phyloP scores from a whole-genome alignment of 2,329 filamentous ascomycete species.

The Graphilbum sp. region DNA sequence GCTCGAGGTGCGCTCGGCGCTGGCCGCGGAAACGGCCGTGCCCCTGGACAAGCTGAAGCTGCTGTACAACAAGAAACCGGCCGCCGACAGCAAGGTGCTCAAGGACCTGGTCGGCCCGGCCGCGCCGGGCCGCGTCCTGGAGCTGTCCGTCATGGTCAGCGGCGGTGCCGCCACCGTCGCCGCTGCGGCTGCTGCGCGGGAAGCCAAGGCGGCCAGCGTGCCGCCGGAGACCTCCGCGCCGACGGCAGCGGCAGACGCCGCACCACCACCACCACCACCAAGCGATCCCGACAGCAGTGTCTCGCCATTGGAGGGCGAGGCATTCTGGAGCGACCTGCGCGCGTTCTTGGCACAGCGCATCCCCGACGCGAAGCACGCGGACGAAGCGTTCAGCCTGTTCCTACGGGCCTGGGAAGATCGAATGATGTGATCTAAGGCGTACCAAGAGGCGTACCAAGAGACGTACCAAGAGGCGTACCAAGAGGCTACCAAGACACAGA shows the following conservation, averaged over 20 bases:
- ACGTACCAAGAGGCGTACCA: no score
- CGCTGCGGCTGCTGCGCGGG: conserved; percentile 18
- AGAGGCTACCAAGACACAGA: no score
- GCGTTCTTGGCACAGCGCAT: conserved; percentile 67
- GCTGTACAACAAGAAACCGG: conserved; percentile 74
- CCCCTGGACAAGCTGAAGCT: conserved; percentile 71
- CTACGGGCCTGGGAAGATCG: conserved; percentile 48
- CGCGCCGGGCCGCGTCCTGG: conserved; percentile 33
- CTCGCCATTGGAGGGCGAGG: conserved; percentile 44
- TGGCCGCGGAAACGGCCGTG: conserved; percentile 46
- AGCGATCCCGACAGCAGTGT: neutral
- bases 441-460: no score
- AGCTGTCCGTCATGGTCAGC: conserved; percentile 80
- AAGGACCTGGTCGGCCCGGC: conserved; percentile 45
- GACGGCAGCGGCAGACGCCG: neutral
- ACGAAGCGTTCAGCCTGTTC: conserved; percentile 50
- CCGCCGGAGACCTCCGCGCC: conserved; percentile 10
- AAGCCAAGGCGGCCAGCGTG: conserved; percentile 24
- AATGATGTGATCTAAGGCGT: conserved; percentile 2
- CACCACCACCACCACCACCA: neutral
- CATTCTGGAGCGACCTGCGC: conserved; percentile 77
- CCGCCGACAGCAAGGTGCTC: conserved; percentile 59
- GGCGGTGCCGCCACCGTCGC: conserved; percentile 40
- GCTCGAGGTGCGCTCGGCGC: conserved; percentile 58
- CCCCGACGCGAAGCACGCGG: conserved; percentile 50